Evolutionary conservation across 345 rosid genomes (phyloP).

Genomic region (Syzygium grande): DNA sequence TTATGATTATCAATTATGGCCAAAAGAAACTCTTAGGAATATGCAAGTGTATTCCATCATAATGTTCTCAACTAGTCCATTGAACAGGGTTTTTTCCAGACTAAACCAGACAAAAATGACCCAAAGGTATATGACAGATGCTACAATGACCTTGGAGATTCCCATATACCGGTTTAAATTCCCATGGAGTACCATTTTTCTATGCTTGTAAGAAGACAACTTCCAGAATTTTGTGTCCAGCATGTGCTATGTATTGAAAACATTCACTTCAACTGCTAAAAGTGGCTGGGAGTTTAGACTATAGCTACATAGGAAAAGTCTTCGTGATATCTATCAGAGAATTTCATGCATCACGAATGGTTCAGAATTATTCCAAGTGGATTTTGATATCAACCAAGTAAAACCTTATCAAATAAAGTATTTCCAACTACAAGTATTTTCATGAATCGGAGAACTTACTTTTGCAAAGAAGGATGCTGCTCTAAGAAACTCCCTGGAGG

Average conservation of each 20-base stretch:
- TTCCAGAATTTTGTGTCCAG: background rate
- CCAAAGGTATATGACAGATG: background rate
- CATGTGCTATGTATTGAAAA: background rate
- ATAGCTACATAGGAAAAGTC: background rate
- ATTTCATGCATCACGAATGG: background rate
- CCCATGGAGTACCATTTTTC: background rate
- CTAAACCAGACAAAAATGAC: background rate
- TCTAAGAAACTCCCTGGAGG: conserved; percentile 74
- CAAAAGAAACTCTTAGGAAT: background rate
- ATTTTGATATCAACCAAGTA: background rate
- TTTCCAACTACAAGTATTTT: background rate
- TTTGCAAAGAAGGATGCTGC: conserved; percentile 97
- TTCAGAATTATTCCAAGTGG: background rate
- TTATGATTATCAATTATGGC: background rate
- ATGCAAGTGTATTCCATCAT: background rate
- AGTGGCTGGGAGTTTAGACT: background rate
- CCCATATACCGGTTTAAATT: background rate
- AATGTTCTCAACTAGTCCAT: background rate
- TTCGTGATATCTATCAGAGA: background rate
- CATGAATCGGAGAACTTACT: conserved; percentile 29
- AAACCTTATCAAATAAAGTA: background rate
- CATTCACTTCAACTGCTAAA: background rate
- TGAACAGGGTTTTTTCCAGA: background rate
- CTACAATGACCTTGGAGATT: background rate
- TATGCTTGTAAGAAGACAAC: background rate